Base-by-base conservation (phyloP, 352 stramenopile species). In the Phytophthora niederhauseri region DNA sequence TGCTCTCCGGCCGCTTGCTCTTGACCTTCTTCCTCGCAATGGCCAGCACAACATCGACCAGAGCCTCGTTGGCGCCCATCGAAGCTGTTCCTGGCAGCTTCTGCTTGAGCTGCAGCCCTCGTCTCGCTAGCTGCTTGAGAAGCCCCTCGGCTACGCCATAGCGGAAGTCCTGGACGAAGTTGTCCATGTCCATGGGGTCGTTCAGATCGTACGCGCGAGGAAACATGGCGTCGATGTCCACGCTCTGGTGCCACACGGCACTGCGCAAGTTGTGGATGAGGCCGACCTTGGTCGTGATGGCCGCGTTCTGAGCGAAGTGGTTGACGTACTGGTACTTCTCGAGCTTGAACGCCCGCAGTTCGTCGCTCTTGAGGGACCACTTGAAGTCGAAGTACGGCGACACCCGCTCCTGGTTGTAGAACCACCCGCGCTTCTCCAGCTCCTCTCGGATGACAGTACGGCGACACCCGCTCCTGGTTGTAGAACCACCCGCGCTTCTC, bases 371-470 rank as follows among this genome's bases (percentile, higher is more conserved):
- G 48, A 98, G 77, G 15, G 92, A 90, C 93, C 93, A 98, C 69
- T 97, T 97, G 31, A 98, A 74, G 68, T 98, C 89, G 54, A 97
- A 98, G 68, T 93, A 97, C 34, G 88, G 86, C 2, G 87, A 97
- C 4, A 77, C 74, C 2, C 81, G 80, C 17, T 98, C 92, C 22
- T 78, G 66, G 56, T 98, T 98, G 72, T 81, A 92, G 61, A 86
- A 90, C 93, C 93, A 98, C 7, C 93, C 93, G 28, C 93, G 90
- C 41, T 90, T 83, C 59, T 97, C 78, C 2, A 98, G 76, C 24
- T 93, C 89, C 57, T 97, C 85, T 11, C 91, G 90, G 41, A 98
- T 95, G 57, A 95, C 93, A 98, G 68, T 93, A 97, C 34, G 88
- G 86, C 2, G 87, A 97, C 4, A 77, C 73, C 2, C 81, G 80